Evolutionary conservation across 768 basidiomycete species (phyloP), one percentile per base, ranked within the genome.

Genomic region (Naganishia kalamii): DNA sequence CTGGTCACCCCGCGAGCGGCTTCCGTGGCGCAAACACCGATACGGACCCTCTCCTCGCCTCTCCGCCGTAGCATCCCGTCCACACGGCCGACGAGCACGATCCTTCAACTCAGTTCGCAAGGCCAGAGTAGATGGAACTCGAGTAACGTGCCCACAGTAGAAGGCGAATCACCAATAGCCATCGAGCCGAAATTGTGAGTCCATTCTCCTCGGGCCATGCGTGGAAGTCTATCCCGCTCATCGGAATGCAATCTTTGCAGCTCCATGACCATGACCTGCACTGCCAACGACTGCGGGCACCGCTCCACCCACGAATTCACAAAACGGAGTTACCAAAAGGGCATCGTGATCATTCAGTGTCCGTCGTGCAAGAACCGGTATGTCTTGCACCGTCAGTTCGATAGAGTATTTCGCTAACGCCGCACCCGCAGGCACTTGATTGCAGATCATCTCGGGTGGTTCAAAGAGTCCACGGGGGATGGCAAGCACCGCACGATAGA

Each of bases 251-350:
- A 15, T 54, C 3, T 19, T n/a, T 1, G 7, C 57, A 77, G 76
- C 54, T 71, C 71, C 25, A 68, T 77, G 65, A 77, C 76, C n/a
- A 76, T 77, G 62, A 77, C 76, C 30, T 77, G 76, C 66, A 76
- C 76, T 6, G 71, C 70, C 0, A 60, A 66, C 49, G 72, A 69
- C 27, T 97, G 93, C 71, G 82, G 82, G 11, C 83, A 84, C 66
- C 86, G 94, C 2, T 93, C 90, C 10, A 86, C 89, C 5, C 93
- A 97, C 71, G 83, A 88, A 67, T 97, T 98, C 76, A 84, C 89
- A 6, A 87, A 85, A 74, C 83, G 85, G 48, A 84, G 90, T 21
- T 99, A 99, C 78, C 84, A 88, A 74, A 84, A 82, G 48, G 94
- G 94, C 0, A 86, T 97, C 59, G 93, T 98, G 2, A 81, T 99